phyloP scores from a whole-genome alignment of 169 alveolate genomes.

The Cryptosporidium tyzzeri region DNA sequence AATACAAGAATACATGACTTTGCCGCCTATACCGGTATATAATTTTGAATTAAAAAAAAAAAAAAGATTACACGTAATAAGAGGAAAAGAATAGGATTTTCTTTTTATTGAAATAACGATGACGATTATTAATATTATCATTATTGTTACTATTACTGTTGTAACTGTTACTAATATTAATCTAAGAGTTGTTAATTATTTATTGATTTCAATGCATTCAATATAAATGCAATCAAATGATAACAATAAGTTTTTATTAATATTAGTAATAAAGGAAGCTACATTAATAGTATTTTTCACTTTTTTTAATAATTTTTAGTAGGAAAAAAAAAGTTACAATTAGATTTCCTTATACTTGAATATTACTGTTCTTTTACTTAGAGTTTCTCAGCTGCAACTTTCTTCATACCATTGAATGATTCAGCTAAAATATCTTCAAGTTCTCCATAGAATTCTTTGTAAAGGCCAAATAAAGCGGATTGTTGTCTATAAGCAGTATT shows the following conservation, averaged over 20 bases:
- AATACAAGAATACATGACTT: background rate
- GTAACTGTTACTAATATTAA: background rate
- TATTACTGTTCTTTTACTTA: background rate
- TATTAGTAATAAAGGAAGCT: too few species aligned
- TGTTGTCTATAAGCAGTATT: conserved; percentile 69
- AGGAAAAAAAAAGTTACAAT: too few species aligned
- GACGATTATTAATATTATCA: background rate
- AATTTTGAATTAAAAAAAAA: too few species aligned
- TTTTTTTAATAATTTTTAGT: too few species aligned
- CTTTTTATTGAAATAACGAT: background rate
- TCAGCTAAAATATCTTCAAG: conserved; percentile 70
- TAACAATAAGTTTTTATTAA: background rate
- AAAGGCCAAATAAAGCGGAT: conserved; percentile 65
- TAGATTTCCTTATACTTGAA: background rate
- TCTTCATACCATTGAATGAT: conserved; percentile 30
- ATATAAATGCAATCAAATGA: background rate
- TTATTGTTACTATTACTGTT: too few species aligned
- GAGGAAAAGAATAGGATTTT: too few species aligned
- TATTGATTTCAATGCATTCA: too few species aligned
- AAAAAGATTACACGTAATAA: background rate
- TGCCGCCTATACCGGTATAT: background rate
- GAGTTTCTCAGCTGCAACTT: conserved; percentile 46
- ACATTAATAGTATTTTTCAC: too few species aligned
- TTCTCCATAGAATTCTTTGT: conserved; percentile 69
- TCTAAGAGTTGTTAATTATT: too few species aligned